Evolutionary conservation across 169 alveolate genomes (phyloP), one percentile per base, ranked within the genome.

Genomic region (Plasmodium fragile): DNA sequence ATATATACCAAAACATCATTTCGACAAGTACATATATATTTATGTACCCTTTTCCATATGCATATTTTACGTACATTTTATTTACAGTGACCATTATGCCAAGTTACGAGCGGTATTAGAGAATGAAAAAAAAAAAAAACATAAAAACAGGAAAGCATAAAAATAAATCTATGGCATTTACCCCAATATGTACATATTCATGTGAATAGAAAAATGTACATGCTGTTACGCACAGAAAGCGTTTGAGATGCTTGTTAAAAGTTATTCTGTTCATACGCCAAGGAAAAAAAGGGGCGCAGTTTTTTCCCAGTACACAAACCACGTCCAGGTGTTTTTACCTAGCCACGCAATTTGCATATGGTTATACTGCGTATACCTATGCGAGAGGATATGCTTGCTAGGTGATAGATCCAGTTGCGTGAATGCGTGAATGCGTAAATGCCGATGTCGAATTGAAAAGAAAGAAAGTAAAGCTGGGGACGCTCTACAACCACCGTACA

Each of bases 131-230:
- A 65, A 65, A 65, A 65, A 65, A 65, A 65, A 25, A 16, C 36
- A 25, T 22, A 65, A 8, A 65, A 18, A 65, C n/a, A 25, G 41
- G 36, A 8, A 65, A 25, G 41, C 75, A 65, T 65, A 65, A 25
- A 65, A 25, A 65, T 65, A 65, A 65, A 65, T 28, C 36, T 65
- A 25, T 65, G 3, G 41, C n/a, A 25, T 65, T 65, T 65, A 22
- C 75, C 30, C 30, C 41, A 65, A 25, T 65, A 65, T 65, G 39
- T 28, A 65, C 34, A n/a, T 16, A 55, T 65, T 65, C 75, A 65
- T 65, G 39, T 65, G 75, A 65, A 65, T 65, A 65, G 36, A 16
- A 65, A 65, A 65, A 65, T 65, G 75, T 65, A 65, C 75, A 25
- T 65, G 18, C 25, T 22, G 4, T 22, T 65, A 65, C 41, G 75